Percentiles rank a stretch among this genome's conserved stretches.
phyloP scores from a whole-genome alignment of 2,329 filamentous ascomycete species.

The Colletotrichum sp. region DNA sequence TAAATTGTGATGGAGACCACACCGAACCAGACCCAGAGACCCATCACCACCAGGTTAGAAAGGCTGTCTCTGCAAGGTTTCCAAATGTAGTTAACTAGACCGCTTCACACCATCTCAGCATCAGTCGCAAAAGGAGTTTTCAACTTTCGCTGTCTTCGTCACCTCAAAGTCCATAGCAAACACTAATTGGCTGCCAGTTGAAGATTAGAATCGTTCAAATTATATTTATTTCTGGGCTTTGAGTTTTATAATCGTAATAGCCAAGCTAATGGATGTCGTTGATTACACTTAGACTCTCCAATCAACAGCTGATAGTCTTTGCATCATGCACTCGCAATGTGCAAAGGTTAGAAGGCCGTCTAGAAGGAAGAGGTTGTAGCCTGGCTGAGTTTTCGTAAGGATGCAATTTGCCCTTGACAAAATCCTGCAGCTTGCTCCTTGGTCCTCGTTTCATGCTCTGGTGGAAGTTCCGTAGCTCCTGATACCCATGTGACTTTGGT shows the following conservation, averaged over 20 bases:
- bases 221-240: not conserved
- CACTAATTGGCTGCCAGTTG: not conserved
- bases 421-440: not conserved
- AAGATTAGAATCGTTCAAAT: fast-evolving
- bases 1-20: not conserved
- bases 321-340: not conserved
- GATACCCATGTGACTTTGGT: not conserved
- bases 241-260: fast-evolving
- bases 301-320: not conserved
- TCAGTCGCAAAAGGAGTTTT: not conserved
- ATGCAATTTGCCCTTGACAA: not conserved
- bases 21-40: too few relatives aligned
- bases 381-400: not conserved
- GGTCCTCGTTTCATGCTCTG: not conserved
- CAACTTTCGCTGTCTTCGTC: not conserved
- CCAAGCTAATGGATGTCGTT: fast-evolving
- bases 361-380: not conserved
- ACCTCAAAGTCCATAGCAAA: not conserved
- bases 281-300: fast-evolving
- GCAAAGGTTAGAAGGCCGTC: not conserved
- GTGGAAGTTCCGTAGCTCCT: not conserved
- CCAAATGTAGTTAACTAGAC: not conserved
- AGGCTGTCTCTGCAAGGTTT: not conserved
- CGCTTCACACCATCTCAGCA: not conserved
- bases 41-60: too few relatives aligned